Conservation (phyloP, 768 basidiomycete species). For the Boletellus ananiceps region DNA sequence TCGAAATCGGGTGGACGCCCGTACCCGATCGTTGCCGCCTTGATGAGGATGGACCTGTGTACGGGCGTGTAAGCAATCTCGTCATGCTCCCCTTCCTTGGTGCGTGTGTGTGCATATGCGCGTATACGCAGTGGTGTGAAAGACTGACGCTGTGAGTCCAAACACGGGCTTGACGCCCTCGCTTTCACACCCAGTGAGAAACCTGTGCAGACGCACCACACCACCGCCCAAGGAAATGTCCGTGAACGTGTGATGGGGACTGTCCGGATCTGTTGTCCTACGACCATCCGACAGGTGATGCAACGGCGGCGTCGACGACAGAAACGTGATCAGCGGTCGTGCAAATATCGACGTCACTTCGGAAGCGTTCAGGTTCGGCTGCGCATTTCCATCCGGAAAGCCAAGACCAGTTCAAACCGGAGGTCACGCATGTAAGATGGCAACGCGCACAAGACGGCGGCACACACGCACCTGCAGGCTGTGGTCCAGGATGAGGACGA, state of each 20-base stretch:
- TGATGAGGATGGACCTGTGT: slow-evolving; percentile 48
- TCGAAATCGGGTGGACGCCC: slow-evolving; percentile 42
- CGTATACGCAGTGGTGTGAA: not conserved
- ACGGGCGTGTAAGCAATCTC: not conserved
- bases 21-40: slow-evolving; percentile 47
- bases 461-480: slow-evolving; percentile 52
- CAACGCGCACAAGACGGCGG: not conserved
- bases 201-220: slow-evolving; percentile 58
- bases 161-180: slow-evolving; percentile 86
- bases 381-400: not conserved
- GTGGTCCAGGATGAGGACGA: slow-evolving; percentile 80
- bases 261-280: slow-evolving; percentile 40
- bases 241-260: slow-evolving; percentile 56
- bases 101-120: no score
- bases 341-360: slow-evolving; percentile 85
- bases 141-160: slow-evolving; percentile 78
- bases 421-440: not conserved
- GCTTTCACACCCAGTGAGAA: slow-evolving; percentile 82
- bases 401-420: not conserved
- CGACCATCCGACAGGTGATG: slow-evolving; percentile 58
- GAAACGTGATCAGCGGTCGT: slow-evolving; percentile 73
- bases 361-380: slow-evolving; percentile 76
- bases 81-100: not conserved
- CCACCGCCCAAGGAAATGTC: slow-evolving; percentile 50
- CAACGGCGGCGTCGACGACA: slow-evolving; percentile 52